Conservation (phyloP, 805 yeast genomes). For the Saturnispora mendoncae region DNA sequence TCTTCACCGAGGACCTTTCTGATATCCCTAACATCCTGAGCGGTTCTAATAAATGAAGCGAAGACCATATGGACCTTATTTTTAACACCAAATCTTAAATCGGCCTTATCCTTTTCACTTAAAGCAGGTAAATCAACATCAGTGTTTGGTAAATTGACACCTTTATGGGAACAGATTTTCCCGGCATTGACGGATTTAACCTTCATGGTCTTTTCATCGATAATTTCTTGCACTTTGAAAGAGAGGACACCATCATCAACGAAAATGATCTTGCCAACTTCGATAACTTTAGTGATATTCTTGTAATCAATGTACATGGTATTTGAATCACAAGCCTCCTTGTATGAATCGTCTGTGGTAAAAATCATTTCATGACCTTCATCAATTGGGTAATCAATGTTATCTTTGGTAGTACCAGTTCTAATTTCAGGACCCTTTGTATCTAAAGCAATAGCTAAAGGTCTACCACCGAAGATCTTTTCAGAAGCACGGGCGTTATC, state of each 20-base stretch:
- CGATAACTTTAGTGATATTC: conserved; percentile 92
- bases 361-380: conserved; percentile 87
- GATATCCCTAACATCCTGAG: conserved; percentile 80
- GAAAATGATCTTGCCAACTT: conserved; percentile 81
- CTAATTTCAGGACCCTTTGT: conserved; percentile 99
- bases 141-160: conserved; percentile 98
- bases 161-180: conserved; percentile 94
- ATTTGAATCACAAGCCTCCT: conserved; percentile 63
- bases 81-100: conserved; percentile 91
- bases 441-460: conserved; percentile 95
- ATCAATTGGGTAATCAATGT: conserved; percentile 71
- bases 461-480: conserved; percentile 86
- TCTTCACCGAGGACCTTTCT: conserved; percentile 95
- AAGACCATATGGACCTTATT: conserved; percentile 97
- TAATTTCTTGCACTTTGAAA: conserved; percentile 80
- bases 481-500: conserved; percentile 96
- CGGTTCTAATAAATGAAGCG: conserved; percentile 96
- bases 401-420: conserved; percentile 87
- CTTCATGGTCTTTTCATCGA: conserved; percentile 71
- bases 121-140: conserved; percentile 98
- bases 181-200: conserved; percentile 91
- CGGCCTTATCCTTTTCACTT: conserved; percentile 91
- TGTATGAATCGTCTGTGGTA: conserved; percentile 81
- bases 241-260: conserved; percentile 97
- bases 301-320: conserved; percentile 88